These are phyloP conservation scores for Solanum hybrid DNA, from an alignment of 305 asterid genomes.

Conservation along the genomic window DNA sequence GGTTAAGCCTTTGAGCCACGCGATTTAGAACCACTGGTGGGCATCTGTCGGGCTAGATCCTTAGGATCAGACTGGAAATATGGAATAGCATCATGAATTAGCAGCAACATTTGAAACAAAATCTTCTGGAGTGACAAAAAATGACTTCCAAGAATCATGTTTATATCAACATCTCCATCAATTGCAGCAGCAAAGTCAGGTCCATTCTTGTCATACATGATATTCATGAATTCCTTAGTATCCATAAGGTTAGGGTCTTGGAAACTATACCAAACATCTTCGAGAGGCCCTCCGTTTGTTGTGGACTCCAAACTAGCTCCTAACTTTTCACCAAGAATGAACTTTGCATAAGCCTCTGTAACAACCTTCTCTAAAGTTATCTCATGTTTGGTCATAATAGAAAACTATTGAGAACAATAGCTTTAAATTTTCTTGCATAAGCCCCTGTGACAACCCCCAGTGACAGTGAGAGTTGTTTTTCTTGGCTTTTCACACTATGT, in stretches of 20 bases:
- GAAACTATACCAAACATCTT: slow-evolving; percentile 87
- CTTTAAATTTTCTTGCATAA: neutral
- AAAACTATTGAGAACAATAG: neutral
- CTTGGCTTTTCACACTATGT: slow-evolving; percentile 35
- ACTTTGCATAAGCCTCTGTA: slow-evolving; percentile 89
- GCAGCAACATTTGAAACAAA: slow-evolving; percentile 93
- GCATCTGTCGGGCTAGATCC: slow-evolving; percentile 96
- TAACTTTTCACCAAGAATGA: slow-evolving; percentile 81
- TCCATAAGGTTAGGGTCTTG: slow-evolving; percentile 96
- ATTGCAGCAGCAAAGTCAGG: slow-evolving; percentile 96
- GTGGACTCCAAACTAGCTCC: slow-evolving; percentile 78
- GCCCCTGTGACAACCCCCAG: slow-evolving; percentile 19
- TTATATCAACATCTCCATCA: slow-evolving; percentile 96
- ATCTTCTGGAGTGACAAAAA: slow-evolving; percentile 91
- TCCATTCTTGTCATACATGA: slow-evolving; percentile 66
- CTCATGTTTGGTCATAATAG: neutral
- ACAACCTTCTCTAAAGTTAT: slow-evolving; percentile 14
- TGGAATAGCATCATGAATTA: slow-evolving; percentile 63
- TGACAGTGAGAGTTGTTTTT: slow-evolving; percentile 21
- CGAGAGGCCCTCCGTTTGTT: slow-evolving; percentile 67
- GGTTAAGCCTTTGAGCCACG: slow-evolving; percentile 65
- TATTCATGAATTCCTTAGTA: slow-evolving; percentile 79
- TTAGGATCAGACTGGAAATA: slow-evolving; percentile 69
- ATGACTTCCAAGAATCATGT: slow-evolving; percentile 80
- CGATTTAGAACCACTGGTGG: slow-evolving; percentile 70